Percentiles rank a stretch among this genome's conserved stretches.
Evolutionary conservation across 2,329 filamentous ascomycete species (phyloP).

Genomic region (Aspergillus brasiliensis): DNA sequence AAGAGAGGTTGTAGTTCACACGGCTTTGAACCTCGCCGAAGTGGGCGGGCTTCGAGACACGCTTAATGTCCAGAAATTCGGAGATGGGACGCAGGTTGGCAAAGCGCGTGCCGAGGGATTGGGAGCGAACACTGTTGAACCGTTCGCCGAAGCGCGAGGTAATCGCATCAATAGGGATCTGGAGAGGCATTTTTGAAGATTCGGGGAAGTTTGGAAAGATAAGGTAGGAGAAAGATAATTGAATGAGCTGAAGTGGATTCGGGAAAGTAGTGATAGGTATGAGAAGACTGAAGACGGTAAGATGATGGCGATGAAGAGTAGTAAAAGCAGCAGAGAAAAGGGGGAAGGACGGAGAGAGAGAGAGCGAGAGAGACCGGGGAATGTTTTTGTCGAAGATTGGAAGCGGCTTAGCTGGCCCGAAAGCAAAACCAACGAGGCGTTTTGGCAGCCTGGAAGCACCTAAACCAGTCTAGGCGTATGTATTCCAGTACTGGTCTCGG

Average conservation of each 20-base stretch:
- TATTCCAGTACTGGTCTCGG: neutral
- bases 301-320: conserved; percentile 9
- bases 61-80: conserved; percentile 96
- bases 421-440: conserved; percentile 10
- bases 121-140: conserved; percentile 78
- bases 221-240: neutral
- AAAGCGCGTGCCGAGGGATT: conserved; percentile 79
- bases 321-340: neutral
- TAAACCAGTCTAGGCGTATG: neutral
- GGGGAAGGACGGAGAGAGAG: conserved; percentile 1
- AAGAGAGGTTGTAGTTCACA: conserved; percentile 93
- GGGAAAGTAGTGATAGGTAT: neutral
- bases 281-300: neutral
- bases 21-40: conserved; percentile 87
- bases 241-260: neutral
- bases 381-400: conserved; percentile 6
- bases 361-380: neutral
- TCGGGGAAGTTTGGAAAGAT: neutral
- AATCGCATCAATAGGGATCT: conserved; percentile 87
- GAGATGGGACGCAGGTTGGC: conserved; percentile 86
- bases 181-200: conserved; percentile 74
- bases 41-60: conserved; percentile 88
- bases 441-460: neutral
- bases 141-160: conserved; percentile 91
- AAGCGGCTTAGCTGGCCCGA: conserved; percentile 23